A percentile compares a stretch with the other conserved stretches of the same genome.
phyloP scores from a whole-genome alignment of 495 filamentous ascomycete genomes.

The Articulospora tetracladia region DNA sequence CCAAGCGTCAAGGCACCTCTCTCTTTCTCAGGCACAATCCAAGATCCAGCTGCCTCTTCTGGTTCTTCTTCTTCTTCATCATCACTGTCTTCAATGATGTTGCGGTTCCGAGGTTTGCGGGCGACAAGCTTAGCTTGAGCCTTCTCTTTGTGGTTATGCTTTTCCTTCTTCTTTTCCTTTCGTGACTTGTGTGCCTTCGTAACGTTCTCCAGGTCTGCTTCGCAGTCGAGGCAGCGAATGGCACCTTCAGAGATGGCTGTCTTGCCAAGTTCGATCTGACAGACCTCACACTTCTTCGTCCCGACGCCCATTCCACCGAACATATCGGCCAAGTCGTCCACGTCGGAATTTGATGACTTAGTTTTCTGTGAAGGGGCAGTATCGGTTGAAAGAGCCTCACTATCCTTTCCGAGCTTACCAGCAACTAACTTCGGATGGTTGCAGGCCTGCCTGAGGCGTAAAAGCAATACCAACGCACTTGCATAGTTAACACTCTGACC shows the following conservation, averaged over 20 bases:
- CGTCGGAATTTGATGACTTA: slow-evolving; percentile 44
- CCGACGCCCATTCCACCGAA: slow-evolving; percentile 80
- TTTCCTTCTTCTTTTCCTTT: slow-evolving; percentile 22
- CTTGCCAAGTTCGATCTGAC: slow-evolving; percentile 63
- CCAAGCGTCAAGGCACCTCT: slow-evolving; percentile 56
- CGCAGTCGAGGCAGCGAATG: slow-evolving; percentile 69
- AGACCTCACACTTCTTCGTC: slow-evolving; percentile 84
- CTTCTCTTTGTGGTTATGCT: slow-evolving; percentile 31
- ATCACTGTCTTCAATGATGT: slow-evolving; percentile 36
- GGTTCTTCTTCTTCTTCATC: slow-evolving; percentile 55
- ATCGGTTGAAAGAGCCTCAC: slow-evolving; percentile 72
- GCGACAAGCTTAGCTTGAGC: slow-evolving; percentile 13
- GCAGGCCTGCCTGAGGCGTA: slow-evolving; percentile 87
- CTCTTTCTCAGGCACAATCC: slow-evolving; percentile 68
- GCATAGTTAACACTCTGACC: slow-evolving; percentile 66
- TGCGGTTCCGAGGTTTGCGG: slow-evolving; percentile 32
- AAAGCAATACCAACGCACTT: slow-evolving; percentile 78
- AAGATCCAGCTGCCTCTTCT: slow-evolving; percentile 71
- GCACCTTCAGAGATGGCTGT: slow-evolving; percentile 53
- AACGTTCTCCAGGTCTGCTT: slow-evolving; percentile 52
- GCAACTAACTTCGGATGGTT: slow-evolving; percentile 89
- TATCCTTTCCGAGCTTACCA: slow-evolving; percentile 79
- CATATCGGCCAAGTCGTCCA: slow-evolving; percentile 82
- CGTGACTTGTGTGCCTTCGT: slow-evolving; percentile 28
- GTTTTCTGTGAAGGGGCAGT: slow-evolving; percentile 40